Evolutionary conservation across 129 eudicot genomes (phyloP).

Genomic region (Glebionis coronaria): DNA sequence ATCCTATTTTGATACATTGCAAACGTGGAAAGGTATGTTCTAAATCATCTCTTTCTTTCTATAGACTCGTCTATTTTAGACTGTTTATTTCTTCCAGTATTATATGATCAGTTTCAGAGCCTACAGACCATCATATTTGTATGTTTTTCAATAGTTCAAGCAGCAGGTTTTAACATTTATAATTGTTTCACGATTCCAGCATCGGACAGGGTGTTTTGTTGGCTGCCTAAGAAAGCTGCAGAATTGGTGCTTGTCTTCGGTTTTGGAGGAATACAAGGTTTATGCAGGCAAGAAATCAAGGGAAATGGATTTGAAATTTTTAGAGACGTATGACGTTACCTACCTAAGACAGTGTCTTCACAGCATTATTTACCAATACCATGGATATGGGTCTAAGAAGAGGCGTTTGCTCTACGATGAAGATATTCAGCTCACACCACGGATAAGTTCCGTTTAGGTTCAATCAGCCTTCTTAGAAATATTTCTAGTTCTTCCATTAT

Average conservation of each 20-base stretch:
- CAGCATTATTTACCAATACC: conserved; percentile 56
- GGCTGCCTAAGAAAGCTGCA: conserved; percentile 68
- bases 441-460: conserved; percentile 33
- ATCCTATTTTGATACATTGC: conserved; percentile 64
- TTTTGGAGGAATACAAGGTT: conserved; percentile 58
- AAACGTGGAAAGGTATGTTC: conserved; percentile 61
- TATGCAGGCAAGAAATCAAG: conserved; percentile 56
- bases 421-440: conserved; percentile 40
- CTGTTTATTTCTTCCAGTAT: neutral
- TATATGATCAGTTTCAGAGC: neutral
- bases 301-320: conserved; percentile 39
- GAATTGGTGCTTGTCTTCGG: conserved; percentile 60
- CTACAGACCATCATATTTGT: neutral
- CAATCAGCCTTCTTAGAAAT: neutral
- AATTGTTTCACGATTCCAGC: conserved; percentile 37
- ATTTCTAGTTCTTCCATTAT: neutral
- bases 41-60: neutral
- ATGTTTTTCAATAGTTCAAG: neutral
- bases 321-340: conserved; percentile 45
- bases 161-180: conserved; percentile 2
- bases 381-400: conserved; percentile 54
- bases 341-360: conserved; percentile 53
- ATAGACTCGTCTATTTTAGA: neutral
- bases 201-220: conserved; percentile 63
- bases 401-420: conserved; percentile 56